Base-by-base conservation (phyloP, 176 grass and related monocot genomes). In the Avena atlantica region DNA sequence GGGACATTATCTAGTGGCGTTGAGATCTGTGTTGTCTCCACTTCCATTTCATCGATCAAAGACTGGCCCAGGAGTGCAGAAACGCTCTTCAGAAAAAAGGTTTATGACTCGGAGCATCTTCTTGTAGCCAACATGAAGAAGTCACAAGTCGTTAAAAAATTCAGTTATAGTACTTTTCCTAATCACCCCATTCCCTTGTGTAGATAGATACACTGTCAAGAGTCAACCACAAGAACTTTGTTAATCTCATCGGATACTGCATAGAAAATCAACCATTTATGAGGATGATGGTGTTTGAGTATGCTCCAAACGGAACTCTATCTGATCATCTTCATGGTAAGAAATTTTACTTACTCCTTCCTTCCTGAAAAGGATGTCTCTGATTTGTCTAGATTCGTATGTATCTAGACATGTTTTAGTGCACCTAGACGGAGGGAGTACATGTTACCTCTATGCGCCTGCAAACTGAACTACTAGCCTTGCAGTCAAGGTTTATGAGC, bases 221-320 rank as follows among this genome's bases (percentile, higher is more conserved):
- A 82, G 83, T 94, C 52, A 98, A 92, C 79, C 96, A 98, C 85
- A 98, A 98, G 86, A 98, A 98, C 62, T 98, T 94, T 67, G 78
- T 95, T 48, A 98, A 92, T 88, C 92, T 98, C 62, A 81, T 98
- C 6, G 96, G 96, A 5, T 98, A 91, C 45, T 98, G 96, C 37
- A 47, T 87, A 75, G 96, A 98, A 89, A 89, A 95, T 75, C 85
- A 94, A 25, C 93, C 92, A 34, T 98, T 98, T 86, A 98, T 91
- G 85, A 92, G 93, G 75, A 98, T 98, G 93, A 94, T 98, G 96
- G 93, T 96, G 17, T 89, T 92, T 37, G 96, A 98, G 89, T 94
- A 92, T 88, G 90, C 93, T 87, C 86, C 93, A 20, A 95, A 98
- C 27, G 96, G 96, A 56, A 92, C 76, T 87, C 92, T 98, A 52